Conservation (phyloP, 2,329 filamentous ascomycete genomes). For the Aspergillus oerlinghausenensis region DNA sequence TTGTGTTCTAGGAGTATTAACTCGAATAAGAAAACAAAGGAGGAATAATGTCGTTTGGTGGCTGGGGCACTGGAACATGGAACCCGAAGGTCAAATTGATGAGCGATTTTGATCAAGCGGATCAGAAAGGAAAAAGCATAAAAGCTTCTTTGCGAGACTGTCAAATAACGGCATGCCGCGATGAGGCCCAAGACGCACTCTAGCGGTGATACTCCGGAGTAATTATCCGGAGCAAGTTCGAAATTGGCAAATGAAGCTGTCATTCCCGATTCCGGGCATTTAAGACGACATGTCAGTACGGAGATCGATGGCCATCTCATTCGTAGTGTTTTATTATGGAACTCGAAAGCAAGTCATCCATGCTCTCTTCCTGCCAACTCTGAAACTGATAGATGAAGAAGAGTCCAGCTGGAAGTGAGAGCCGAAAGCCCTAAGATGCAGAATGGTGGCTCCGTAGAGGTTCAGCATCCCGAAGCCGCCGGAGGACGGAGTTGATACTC, state of each 20-base stretch:
- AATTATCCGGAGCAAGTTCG: background rate
- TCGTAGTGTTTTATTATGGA: background rate
- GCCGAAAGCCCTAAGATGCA: background rate
- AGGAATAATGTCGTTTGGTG: background rate
- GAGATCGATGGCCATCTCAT: background rate
- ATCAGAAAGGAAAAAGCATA: background rate
- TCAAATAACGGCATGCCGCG: background rate
- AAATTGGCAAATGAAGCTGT: background rate
- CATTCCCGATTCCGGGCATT: too few relatives aligned
- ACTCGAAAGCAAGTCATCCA: background rate
- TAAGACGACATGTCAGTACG: too few relatives aligned
- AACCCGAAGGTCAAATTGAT: background rate
- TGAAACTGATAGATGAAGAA: background rate
- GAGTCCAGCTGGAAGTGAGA: background rate
- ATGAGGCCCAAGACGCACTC: background rate
- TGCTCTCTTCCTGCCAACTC: background rate
- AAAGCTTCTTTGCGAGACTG: background rate
- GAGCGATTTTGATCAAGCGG: background rate
- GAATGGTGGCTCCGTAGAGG: background rate
- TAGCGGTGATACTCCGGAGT: background rate
- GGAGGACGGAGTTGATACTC: background rate
- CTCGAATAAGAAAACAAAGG: background rate
- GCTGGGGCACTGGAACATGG: background rate
- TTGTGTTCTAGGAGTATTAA: background rate
- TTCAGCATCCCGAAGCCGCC: too few relatives aligned